Conservation (phyloP, 768 basidiomycete species). For the Leccinellum luteum region DNA sequence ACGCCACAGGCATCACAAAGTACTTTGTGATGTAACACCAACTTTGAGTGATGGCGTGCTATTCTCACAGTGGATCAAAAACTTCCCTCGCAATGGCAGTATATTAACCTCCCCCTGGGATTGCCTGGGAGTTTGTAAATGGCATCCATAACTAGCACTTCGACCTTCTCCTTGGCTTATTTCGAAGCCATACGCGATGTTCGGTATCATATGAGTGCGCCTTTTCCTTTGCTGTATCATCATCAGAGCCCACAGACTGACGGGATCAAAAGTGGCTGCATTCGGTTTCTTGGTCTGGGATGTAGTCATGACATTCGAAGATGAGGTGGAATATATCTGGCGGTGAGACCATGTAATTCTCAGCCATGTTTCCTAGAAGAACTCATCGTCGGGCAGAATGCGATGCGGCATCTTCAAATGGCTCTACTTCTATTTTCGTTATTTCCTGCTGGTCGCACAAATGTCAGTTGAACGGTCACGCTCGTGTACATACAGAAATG, state of each 20-base stretch:
- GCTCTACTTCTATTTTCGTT: conserved; percentile 21
- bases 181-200: conserved; percentile 5
- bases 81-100: background rate
- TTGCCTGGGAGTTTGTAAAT: conserved; percentile 50
- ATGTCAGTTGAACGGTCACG: conserved; percentile 6
- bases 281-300: conserved; percentile 30
- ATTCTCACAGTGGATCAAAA: too few species aligned
- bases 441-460: conserved; percentile 11
- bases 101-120: conserved; percentile 31
- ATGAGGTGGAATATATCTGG: conserved; percentile 33
- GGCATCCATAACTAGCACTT: conserved; percentile 1
- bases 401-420: conserved; percentile 9
- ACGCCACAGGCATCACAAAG: background rate
- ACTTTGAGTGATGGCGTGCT: background rate
- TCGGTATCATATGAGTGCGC: conserved; percentile 11
- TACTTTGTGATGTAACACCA: background rate
- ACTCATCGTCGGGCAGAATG: conserved; percentile 10
- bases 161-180: conserved; percentile 3
- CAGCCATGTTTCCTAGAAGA: background rate
- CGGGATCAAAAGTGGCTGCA: conserved; percentile 22
- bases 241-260: background rate
- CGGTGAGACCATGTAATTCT: conserved; percentile 16
- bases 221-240: background rate
- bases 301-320: conserved; percentile 22
- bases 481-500: background rate